Percentiles rank a stretch among this genome's conserved stretches.
phyloP scores from a whole-genome alignment of 1,139 yeast species.

The Kodamaea suecica region DNA sequence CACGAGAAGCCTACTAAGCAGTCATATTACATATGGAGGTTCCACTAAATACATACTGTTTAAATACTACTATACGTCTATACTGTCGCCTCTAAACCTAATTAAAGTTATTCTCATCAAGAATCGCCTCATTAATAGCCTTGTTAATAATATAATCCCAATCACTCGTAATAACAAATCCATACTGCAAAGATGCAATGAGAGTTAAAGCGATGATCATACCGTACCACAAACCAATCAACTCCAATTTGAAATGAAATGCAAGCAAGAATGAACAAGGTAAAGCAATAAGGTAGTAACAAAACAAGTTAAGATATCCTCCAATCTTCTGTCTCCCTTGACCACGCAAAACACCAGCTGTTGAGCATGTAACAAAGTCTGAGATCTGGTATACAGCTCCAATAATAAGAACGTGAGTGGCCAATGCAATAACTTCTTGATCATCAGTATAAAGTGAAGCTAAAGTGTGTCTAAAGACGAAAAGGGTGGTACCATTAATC shows the following conservation, averaged over 20 bases:
- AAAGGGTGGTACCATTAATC: constrained; percentile 36
- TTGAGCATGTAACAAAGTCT: constrained; percentile 53
- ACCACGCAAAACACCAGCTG: constrained; percentile 61
- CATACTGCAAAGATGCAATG: constrained; percentile 45
- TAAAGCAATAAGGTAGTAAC: constrained; percentile 57
- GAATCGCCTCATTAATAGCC: constrained; percentile 40
- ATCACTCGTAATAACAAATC: constrained; percentile 46
- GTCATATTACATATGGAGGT: no score
- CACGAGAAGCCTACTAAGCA: no score
- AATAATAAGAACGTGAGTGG: constrained; percentile 49
- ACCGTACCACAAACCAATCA: constrained; percentile 62
- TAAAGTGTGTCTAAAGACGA: constrained; percentile 36
- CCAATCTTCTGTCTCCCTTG: constrained; percentile 70
- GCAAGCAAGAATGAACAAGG: constrained; percentile 57
- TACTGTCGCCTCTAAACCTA: no score
- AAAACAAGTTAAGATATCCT: constrained; percentile 53
- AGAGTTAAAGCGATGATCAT: constrained; percentile 53
- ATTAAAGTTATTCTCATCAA: constrained; percentile 32
- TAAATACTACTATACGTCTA: no score
- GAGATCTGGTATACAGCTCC: constrained; percentile 59
- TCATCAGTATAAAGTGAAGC: constrained; percentile 53
- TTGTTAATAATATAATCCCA: constrained; percentile 55
- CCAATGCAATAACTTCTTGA: constrained; percentile 44
- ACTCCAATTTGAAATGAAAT: constrained; percentile 41
- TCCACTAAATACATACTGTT: no score